Conservation (phyloP, 148 eudicot species). For the Bassia scoparia region DNA sequence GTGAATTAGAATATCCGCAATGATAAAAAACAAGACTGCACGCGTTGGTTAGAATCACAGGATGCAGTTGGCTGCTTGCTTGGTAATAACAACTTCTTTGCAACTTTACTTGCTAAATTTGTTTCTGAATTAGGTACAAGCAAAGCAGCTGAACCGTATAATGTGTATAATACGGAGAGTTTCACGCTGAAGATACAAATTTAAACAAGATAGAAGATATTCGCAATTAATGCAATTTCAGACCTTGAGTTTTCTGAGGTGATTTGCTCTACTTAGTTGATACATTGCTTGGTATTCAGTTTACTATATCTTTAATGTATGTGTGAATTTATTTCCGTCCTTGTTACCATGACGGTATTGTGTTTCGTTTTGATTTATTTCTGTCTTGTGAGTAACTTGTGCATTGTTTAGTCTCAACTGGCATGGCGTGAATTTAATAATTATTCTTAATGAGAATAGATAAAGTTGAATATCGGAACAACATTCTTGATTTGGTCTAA, state of each 20-base stretch:
- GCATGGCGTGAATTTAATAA: background rate
- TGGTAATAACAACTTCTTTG: background rate
- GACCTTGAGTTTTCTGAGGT: slow-evolving; percentile 95
- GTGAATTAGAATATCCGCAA: slow-evolving; percentile 78
- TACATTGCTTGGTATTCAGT: background rate
- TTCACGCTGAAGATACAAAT: slow-evolving; percentile 74
- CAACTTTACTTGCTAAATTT: background rate
- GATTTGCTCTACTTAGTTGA: slow-evolving; percentile 16
- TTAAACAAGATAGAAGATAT: slow-evolving; percentile 77
- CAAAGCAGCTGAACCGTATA: slow-evolving; percentile 60
- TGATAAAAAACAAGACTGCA: slow-evolving; percentile 82
- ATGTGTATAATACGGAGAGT: slow-evolving; percentile 51
- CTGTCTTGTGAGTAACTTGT: too few species aligned
- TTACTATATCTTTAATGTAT: background rate
- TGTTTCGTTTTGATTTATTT: too few species aligned
- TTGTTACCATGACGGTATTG: too few species aligned
- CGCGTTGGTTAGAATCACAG: slow-evolving; percentile 86
- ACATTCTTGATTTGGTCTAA: background rate
- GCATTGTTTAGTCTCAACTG: background rate
- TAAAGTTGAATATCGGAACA: background rate
- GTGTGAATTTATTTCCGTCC: too few species aligned
- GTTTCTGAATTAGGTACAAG: slow-evolving; percentile 50
- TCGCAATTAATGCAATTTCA: slow-evolving; percentile 63
- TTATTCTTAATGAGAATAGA: background rate
- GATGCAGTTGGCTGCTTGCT: slow-evolving; percentile 32